phyloP scores from a whole-genome alignment of 176 grass and related monocot species.

The Leersia perrieri region DNA sequence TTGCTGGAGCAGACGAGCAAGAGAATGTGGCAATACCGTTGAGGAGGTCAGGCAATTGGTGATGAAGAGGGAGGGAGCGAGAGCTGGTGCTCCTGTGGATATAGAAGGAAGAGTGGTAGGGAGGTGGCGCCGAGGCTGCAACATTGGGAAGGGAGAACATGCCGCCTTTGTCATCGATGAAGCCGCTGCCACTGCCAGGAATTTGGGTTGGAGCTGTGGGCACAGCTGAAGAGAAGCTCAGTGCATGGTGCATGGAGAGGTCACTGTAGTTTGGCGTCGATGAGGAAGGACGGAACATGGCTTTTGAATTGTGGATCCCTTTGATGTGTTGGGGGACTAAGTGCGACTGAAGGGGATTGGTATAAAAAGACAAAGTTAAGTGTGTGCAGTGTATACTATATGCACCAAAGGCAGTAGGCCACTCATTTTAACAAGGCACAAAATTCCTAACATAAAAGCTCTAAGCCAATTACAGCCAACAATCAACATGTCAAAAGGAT shows the following conservation, averaged over 20 bases:
- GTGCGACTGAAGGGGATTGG: conserved; percentile 32
- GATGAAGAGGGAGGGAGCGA: conserved; percentile 29
- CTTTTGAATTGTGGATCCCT: conserved; percentile 33
- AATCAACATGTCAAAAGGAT: conserved; percentile 10
- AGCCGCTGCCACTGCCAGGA: conserved; percentile 12
- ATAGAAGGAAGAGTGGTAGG: conserved; percentile 39
- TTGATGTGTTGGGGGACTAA: conserved; percentile 26
- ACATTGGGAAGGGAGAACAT: background rate
- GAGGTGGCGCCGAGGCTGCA: conserved; percentile 15
- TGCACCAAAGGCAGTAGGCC: conserved; percentile 12
- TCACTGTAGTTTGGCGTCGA: conserved; percentile 29
- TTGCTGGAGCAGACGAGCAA: conserved; percentile 26
- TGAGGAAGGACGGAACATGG: conserved; percentile 59
- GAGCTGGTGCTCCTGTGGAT: conserved; percentile 35
- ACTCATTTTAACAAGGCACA: conserved; percentile 24
- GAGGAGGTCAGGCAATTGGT: conserved; percentile 12
- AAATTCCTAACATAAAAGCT: conserved; percentile 27
- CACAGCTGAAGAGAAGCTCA: conserved; percentile 38
- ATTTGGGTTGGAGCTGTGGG: conserved; percentile 46
- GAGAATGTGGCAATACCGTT: conserved; percentile 26
- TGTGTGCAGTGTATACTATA: conserved; percentile 18
- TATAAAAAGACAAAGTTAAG: conserved; percentile 44
- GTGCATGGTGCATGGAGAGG: conserved; percentile 27
- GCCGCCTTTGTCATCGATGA: conserved; percentile 28
- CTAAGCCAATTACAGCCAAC: conserved; percentile 17